phyloP scores from a whole-genome alignment of 495 filamentous ascomycete species.

The Penicillium cinerascens region DNA sequence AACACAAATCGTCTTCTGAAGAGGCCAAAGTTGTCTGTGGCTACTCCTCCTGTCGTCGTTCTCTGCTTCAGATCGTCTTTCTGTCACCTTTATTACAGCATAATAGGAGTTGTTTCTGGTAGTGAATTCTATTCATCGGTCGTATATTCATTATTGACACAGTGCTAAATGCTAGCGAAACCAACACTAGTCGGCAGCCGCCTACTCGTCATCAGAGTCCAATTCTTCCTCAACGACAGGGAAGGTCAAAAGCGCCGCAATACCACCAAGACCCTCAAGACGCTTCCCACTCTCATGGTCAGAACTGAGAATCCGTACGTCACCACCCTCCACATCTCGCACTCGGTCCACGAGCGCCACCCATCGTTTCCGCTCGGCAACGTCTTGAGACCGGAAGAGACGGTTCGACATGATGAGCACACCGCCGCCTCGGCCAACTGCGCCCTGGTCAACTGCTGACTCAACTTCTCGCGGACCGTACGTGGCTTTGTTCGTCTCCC shows the following conservation, averaged over 20 bases:
- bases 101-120: too few relatives aligned
- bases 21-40: too few relatives aligned
- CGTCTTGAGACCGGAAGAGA: constrained; percentile 78
- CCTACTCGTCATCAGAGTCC: constrained; percentile 30
- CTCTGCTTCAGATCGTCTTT: too few relatives aligned
- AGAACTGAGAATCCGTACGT: constrained; percentile 81
- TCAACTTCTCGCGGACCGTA: constrained; percentile 87
- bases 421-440: constrained; percentile 81
- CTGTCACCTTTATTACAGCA: too few relatives aligned
- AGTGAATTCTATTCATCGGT: constrained; percentile 1
- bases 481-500: constrained; percentile 86
- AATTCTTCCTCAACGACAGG: constrained; percentile 66
- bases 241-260: constrained; percentile 89
- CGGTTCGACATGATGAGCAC: constrained; percentile 80
- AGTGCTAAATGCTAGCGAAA: not conserved
- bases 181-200: not conserved
- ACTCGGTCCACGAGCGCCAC: constrained; percentile 88
- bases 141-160: constrained; percentile 4
- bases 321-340: constrained; percentile 77
- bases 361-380: constrained; percentile 75
- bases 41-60: too few relatives aligned
- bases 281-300: constrained; percentile 92
- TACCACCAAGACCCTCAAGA: constrained; percentile 78
- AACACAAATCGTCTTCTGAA: too few relatives aligned
- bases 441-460: constrained; percentile 81